A percentile compares a stretch with the other conserved stretches of the same genome.
Evolutionary conservation across 768 basidiomycete species (phyloP).

Genomic region (Boletus tomentosulus): DNA sequence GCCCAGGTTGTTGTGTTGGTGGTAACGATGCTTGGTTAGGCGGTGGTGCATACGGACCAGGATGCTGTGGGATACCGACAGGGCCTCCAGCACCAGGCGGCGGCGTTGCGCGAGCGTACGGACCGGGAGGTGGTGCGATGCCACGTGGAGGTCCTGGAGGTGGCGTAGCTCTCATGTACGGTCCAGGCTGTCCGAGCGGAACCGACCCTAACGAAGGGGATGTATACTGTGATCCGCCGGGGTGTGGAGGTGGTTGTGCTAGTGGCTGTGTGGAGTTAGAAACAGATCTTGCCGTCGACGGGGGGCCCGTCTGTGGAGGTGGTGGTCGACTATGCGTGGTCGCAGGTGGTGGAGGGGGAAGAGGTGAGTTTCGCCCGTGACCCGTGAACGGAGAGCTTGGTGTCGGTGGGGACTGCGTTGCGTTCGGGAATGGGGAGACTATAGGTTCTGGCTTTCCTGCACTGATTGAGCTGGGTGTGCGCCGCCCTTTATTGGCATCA

Average conservation of each 20-base stretch:
- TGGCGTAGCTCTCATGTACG: constrained; percentile 39
- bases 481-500: constrained; percentile 36
- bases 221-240: constrained; percentile 27
- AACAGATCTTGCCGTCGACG: constrained; percentile 29
- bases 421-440: constrained; percentile 84
- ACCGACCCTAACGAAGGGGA: constrained; percentile 28
- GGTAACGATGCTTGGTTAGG: constrained; percentile 12
- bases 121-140: constrained; percentile 29
- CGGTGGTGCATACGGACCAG: constrained; percentile 26
- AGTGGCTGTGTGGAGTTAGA: constrained; percentile 33
- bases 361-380: constrained; percentile 32
- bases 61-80: constrained; percentile 27
- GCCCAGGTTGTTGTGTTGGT: constrained; percentile 22
- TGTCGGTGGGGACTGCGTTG: constrained; percentile 41
- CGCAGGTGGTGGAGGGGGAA: constrained; percentile 48
- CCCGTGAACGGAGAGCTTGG: constrained; percentile 44
- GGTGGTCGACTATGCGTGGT: constrained; percentile 42
- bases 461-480: constrained; percentile 47
- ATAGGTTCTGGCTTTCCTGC: constrained; percentile 66
- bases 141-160: constrained; percentile 35
- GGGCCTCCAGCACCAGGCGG: constrained; percentile 33
- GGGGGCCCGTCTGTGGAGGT: constrained; percentile 36
- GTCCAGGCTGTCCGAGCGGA: constrained; percentile 30
- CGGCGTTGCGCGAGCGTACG: constrained; percentile 39
- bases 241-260: constrained; percentile 37